Base-by-base conservation (phyloP, 768 basidiomycete species). In the Tylopilus subfusipes region DNA sequence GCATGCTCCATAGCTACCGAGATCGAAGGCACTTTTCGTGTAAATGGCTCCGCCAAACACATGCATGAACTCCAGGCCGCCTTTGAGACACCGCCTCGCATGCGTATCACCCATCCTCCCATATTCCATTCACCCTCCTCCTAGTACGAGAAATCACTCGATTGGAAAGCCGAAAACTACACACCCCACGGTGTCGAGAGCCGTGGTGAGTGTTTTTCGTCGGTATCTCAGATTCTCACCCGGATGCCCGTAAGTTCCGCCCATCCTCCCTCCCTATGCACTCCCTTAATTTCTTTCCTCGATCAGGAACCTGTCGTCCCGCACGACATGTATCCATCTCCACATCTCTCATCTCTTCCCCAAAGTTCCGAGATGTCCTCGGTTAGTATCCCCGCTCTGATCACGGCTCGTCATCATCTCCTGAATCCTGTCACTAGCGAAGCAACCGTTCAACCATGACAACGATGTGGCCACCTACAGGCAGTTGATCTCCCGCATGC, bases 101-200 rank as follows among this genome's bases (percentile, higher is more conserved):
- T 96, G 59, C 61, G 78, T 73, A 27, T 8, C 24, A 10, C 39
- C 8, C n/a, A n/a, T n/a, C 27, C 33, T 21, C 24, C 21, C 14
- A 7, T 5, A 13, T 24, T 13, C 57, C 51, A 42, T 52, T 53
- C 57, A 60, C 55, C 34, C 36, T 54, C 24, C 24, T 22, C 16
- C 50, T 64, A 96, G 94, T 99, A 92, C 62, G 96, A 97, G 55
- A 98, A 97, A 73, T 82, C 84, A 50, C 75, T 99, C 39, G 89
- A 97, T 61, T 98, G 96, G 94, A 86, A 85, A 64, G 75, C 82
- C 55, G 86, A 90, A 63, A 76, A 80, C 19, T 98, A 88, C 69
- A 96, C 88, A n/a, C 82, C 93, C 14, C 96, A 99, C 68, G 96
- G 98, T 68, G 93, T 97, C 48, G 96, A 97, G n/a, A 97, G 91